Evolutionary conservation across 2,329 filamentous ascomycete genomes (phyloP).

Genomic region (Ceratocystis ficicola): DNA sequence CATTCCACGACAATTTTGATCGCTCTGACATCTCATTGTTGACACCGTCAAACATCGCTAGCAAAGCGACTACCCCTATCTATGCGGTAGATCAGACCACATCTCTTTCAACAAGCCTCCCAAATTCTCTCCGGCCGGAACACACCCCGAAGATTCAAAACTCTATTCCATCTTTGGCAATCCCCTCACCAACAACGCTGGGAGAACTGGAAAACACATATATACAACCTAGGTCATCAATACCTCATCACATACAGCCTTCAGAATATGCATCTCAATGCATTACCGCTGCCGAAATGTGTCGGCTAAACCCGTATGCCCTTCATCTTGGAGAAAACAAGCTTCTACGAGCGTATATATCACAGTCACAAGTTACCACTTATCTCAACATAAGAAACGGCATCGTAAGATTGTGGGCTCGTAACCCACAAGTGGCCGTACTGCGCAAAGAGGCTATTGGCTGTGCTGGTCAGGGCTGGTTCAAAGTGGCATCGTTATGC

Average conservation of each 20-base stretch:
- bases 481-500: slow-evolving; percentile 74
- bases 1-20: slow-evolving; percentile 42
- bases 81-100: slow-evolving; percentile 30
- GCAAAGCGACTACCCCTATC: slow-evolving; percentile 51
- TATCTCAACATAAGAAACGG: slow-evolving; percentile 95
- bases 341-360: slow-evolving; percentile 69
- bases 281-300: slow-evolving; percentile 77
- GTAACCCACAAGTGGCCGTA: slow-evolving; percentile 72
- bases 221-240: slow-evolving; percentile 58
- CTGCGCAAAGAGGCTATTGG: slow-evolving; percentile 77
- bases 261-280: slow-evolving; percentile 84
- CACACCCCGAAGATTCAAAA: not conserved
- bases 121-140: not conserved
- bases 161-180: not conserved
- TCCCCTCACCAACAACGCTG: not conserved
- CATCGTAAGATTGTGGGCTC: slow-evolving; percentile 79
- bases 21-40: slow-evolving; percentile 43
- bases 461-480: slow-evolving; percentile 80
- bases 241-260: slow-evolving; percentile 60
- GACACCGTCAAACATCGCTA: slow-evolving; percentile 42
- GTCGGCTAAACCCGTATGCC: slow-evolving; percentile 76
- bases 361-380: slow-evolving; percentile 77
- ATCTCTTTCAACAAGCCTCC: not conserved
- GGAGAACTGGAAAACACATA: slow-evolving; percentile 13
- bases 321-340: slow-evolving; percentile 75